Percentiles rank a stretch among this genome's conserved stretches.
Evolutionary conservation across 176 grass and related monocot genomes (phyloP).

Genomic region (Miscanthus lutarioriparius): DNA sequence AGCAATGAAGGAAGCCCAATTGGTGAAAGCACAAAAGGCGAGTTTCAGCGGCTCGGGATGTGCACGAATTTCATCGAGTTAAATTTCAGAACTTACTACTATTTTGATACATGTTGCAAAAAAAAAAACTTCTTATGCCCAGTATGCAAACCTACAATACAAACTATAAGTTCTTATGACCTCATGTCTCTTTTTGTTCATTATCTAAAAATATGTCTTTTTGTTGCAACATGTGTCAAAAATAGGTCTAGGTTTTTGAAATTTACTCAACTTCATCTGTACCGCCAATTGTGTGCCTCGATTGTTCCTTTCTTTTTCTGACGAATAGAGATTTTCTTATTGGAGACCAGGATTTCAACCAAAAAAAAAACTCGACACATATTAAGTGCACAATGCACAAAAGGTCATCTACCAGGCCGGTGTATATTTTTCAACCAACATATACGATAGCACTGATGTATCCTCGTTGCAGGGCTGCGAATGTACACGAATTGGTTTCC

Average conservation of each 20-base stretch:
- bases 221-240: not conserved
- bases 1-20: not conserved
- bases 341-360: not conserved
- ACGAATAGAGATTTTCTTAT: not conserved
- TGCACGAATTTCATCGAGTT: not conserved
- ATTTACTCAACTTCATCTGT: not conserved
- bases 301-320: not conserved
- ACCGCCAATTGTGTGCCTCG: not conserved
- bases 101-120: no score
- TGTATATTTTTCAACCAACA: not conserved
- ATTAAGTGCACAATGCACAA: not conserved
- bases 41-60: not conserved
- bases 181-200: not conserved
- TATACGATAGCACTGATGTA: no score
- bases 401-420: not conserved
- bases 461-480: no score
- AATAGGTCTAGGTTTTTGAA: not conserved
- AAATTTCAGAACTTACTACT: no score
- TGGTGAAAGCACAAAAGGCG: not conserved
- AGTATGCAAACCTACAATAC: no score
- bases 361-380: not conserved
- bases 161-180: not conserved
- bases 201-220: no score
- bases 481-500: constrained; percentile 23
- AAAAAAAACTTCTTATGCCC: no score